Evolutionary conservation across 1,284 basidiomycete genomes (phyloP).

Genomic region (Rhodotorula sp.): DNA sequence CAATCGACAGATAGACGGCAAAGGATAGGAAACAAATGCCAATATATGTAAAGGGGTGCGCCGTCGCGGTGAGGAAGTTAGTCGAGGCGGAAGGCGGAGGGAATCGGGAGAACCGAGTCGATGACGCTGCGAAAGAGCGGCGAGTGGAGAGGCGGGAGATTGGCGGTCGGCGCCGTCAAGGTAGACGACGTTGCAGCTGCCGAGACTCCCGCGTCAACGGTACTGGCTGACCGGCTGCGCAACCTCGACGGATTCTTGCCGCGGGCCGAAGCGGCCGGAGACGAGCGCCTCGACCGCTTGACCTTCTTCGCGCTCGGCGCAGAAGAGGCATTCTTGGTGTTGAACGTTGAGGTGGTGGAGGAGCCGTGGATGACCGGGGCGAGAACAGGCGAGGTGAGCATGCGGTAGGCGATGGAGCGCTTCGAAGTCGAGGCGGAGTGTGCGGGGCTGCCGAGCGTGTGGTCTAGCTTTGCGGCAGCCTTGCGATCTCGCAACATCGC

Average conservation of each 20-base stretch:
- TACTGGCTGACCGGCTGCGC: not conserved
- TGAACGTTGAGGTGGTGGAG: not conserved
- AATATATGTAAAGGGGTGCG: not conserved
- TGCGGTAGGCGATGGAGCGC: slow-evolving; percentile 25
- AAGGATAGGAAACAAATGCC: not conserved
- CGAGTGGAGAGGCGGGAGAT: slow-evolving; percentile 18
- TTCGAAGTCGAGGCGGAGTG: not conserved
- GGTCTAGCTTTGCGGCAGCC: slow-evolving; percentile 7
- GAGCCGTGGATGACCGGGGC: slow-evolving; percentile 13
- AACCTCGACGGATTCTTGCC: slow-evolving; percentile 2
- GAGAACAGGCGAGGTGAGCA: slow-evolving; percentile 38
- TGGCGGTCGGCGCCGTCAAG: slow-evolving; percentile 14
- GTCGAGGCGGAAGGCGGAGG: not conserved
- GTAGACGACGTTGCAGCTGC: not conserved
- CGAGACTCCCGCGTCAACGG: not conserved
- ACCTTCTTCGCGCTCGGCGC: not conserved
- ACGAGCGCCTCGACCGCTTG: slow-evolving; percentile 11
- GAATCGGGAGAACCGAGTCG: not conserved
- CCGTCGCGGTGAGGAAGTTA: not conserved
- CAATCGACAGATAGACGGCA: not conserved
- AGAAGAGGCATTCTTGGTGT: not conserved
- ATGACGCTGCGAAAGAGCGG: slow-evolving; percentile 20
- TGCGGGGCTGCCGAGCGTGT: slow-evolving; percentile 11
- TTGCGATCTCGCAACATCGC: slow-evolving; percentile 25
- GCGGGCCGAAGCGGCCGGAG: not conserved